Percentiles rank a stretch among this genome's conserved stretches.
Evolutionary conservation across 495 filamentous ascomycete genomes (phyloP).

Genomic region (Daldinia loculata): DNA sequence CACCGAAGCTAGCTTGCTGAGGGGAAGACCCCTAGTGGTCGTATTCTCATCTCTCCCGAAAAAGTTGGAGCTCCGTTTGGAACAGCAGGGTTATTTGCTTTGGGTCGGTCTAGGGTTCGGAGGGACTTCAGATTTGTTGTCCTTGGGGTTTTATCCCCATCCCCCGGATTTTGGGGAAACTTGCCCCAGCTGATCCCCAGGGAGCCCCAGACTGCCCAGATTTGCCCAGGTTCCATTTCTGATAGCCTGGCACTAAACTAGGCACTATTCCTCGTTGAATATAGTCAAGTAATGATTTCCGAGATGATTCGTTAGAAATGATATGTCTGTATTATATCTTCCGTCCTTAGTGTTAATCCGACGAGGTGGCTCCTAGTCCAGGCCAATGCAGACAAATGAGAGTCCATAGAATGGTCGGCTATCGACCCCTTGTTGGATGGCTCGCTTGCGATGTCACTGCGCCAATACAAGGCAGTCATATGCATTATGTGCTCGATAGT

Average conservation of each 20-base stretch:
- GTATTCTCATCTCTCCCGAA: slow-evolving; percentile 21
- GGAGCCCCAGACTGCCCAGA: slow-evolving; percentile 29
- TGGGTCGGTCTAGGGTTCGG: background rate
- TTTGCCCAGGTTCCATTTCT: slow-evolving; percentile 16
- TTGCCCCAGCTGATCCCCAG: slow-evolving; percentile 16
- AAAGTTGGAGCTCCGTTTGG: slow-evolving; percentile 26
- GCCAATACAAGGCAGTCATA: slow-evolving; percentile 20
- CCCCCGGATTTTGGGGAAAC: slow-evolving; percentile 40
- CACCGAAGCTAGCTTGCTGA: slow-evolving; percentile 36
- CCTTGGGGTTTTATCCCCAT: slow-evolving; percentile 28
- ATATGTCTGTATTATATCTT: slow-evolving; percentile 20
- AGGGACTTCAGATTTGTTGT: slow-evolving; percentile 13
- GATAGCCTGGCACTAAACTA: slow-evolving; percentile 19
- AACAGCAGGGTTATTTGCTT: slow-evolving; percentile 13
- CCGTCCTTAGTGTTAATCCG: slow-evolving; percentile 22
- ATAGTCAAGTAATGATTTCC: slow-evolving; percentile 6
- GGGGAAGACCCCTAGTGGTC: slow-evolving; percentile 25
- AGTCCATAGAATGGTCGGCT: slow-evolving; percentile 16
- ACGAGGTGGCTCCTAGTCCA: slow-evolving; percentile 25
- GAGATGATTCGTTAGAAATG: slow-evolving; percentile 26
- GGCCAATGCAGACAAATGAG: slow-evolving; percentile 26
- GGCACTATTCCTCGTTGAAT: slow-evolving; percentile 24
- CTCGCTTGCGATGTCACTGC: slow-evolving; percentile 33
- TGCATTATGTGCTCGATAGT: slow-evolving; percentile 12
- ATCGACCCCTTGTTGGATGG: slow-evolving; percentile 25